Evolutionary conservation across 192 early-diverging fungal species (phyloP), one percentile per base, ranked within the genome.

Genomic region (Coemansia sp.): DNA sequence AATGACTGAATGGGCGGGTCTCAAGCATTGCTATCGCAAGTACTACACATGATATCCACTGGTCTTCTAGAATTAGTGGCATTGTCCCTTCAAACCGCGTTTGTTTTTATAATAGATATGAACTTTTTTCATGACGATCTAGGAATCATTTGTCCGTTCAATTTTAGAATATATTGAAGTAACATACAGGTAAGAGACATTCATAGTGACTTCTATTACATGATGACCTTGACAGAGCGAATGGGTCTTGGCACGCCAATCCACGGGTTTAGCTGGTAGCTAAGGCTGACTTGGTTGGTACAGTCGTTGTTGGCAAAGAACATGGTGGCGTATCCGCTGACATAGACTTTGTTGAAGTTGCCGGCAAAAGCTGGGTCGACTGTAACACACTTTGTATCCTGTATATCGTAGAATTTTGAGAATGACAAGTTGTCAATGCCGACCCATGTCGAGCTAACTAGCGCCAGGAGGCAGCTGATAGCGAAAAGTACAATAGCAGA

Each of bases 161-260:
- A 14, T 12, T 42, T 42, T 15, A 15, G 10, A 42, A 42, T 15
- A 42, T 15, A 42, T 17, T 42, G 15, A 42, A 42, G 1, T 14
- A 42, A 42, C 41, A 42, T 15, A 42, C 14, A 42, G 41, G 41
- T 42, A 42, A 42, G 5, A 17, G 4, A 17, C 8, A 17, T 42
- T 42, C 41, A 4, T 15, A 42, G 41, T 42, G 11, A 15, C 5
- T 15, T 42, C 3, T 42, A 42, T 17, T 42, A 50, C 55, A 31
- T 58, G 31, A 58, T 58, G 27, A 58, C 55, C 31, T 58, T 31
- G 31, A 58, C 14, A 9, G 55, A 58, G 55, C 55, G 55, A 15
- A 58, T 32, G 0, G 55, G 55, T 1, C 29, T 58, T 5, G 27
- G 27, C 15, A 58, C 27, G 29, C 15, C 55, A 31, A 1, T 6